Conservation (phyloP, 2,329 filamentous ascomycete genomes). For the Colletotrichum somersetense region DNA sequence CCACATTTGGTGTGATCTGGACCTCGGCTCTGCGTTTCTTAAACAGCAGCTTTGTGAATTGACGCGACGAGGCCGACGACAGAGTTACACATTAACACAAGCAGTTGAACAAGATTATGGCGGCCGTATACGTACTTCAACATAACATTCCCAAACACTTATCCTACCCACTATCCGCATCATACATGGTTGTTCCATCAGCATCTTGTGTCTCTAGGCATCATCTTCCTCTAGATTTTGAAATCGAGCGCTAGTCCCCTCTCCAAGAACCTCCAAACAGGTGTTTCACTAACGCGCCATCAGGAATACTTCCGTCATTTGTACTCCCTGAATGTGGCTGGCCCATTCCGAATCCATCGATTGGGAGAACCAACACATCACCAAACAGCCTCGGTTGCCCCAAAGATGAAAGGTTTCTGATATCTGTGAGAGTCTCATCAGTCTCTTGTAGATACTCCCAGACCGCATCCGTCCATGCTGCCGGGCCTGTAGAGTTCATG, state of each 20-base stretch:
- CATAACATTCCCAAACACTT: no score
- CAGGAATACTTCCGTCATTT: not conserved
- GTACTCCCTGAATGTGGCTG: conserved; percentile 12
- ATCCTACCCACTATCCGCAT: no score
- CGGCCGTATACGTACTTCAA: no score
- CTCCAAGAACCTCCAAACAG: conserved; percentile 21
- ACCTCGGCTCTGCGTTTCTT: no score
- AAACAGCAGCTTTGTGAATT: no score
- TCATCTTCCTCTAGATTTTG: no score
- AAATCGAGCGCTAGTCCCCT: not conserved
- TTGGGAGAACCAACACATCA: not conserved
- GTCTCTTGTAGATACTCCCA: conserved; percentile 46
- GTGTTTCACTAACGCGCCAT: conserved; percentile 1
- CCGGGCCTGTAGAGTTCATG: conserved; percentile 50
- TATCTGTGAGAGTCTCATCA: conserved; percentile 39
- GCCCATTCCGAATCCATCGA: conserved; percentile 9
- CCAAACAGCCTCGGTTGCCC: not conserved
- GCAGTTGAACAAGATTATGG: no score
- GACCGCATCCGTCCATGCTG: conserved; percentile 50
- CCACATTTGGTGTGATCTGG: no score
- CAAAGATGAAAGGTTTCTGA: not conserved
- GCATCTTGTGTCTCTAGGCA: no score
- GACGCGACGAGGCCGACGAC: no score
- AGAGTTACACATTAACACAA: no score
- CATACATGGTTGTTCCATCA: no score